Evolutionary conservation across 208 protist species (phyloP), one percentile per base, ranked within the genome.

Genomic region (Naegleria fowleri): DNA sequence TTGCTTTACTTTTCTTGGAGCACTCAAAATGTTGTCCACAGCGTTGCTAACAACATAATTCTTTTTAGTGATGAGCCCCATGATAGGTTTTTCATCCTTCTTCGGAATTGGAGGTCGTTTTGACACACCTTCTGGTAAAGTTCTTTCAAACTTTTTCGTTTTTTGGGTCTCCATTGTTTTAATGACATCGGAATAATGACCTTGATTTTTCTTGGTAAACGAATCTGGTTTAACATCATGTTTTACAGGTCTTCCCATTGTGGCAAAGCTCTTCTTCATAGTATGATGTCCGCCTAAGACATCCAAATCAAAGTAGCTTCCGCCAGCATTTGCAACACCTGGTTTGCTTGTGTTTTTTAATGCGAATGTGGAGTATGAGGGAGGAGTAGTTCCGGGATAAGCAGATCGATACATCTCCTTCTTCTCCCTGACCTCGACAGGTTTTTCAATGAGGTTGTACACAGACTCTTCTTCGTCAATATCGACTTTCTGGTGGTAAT

Each of bases 1-100:
- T 83, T 95, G 90, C 83, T 96, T 95, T 19, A 93, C 83, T 38
- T 94, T 91, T 88, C 96, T 97, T 0, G 97, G 94, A 19, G 96
- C 95, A 43, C 25, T 39, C 95, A 97, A 79, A 92, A 96, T 97
- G 25, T 96, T 93, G 48, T 97, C 96, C 40, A 98, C 96, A 90
- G 98, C 97, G 86, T 98, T 98, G 33, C 96, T 96, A 1, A 93
- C 94, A 40, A 98, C 94, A 94, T 97, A 98, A 89, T 98, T 93
- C 91, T 98, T 98, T 48, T 98, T 95, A 1, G 96, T 97, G 76
- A 95, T 97, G 16, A 98, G 91, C 0, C 97, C 97, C 95, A 98
- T 97, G 51, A 98, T 94, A 0, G 97, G 97, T 86, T 94, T 95
- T 76, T 98, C 97, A 75, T 95, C 85, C 39, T 90, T 75, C n/a